Base-by-base conservation (phyloP, 2,329 filamentous ascomycete species). In the Xylaria sp. region DNA sequence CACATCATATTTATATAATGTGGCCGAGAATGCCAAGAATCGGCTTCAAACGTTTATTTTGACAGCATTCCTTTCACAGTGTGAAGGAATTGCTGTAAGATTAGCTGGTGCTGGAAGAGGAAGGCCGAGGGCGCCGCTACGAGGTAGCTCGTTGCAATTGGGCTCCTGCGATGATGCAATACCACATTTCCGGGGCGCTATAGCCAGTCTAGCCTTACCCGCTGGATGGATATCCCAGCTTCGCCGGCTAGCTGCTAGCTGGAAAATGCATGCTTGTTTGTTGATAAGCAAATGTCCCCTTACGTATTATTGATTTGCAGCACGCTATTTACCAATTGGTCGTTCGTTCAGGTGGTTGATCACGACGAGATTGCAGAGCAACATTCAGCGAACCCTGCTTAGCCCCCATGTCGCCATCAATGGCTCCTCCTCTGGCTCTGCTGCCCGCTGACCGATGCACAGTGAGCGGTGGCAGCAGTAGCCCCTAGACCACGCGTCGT, bases 111-210 rank as follows among this genome's bases (percentile, higher is more conserved):
- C 69, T 69, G 15, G 59, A 69, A 66, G 60, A 69, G 69, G 69
- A 71, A 71, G 69, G 69, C 34, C 59, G 66, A 58, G 18, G 41
- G 52, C 56, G 31, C 41, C 55, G 59, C 64, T 65, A 54, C 25
- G 41, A 48, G 34, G 57, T 64, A 60, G 68, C 61, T 60, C 58
- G 48, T 67, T 64, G 60, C 61, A 61, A 59, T 54, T 52, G 37
- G 41, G 57, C 41, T 64, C 64, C 62, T 62, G 37, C 56, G 56
- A 69, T 70, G 69, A 66, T 70, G 69, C 69, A 70, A 69, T 70
- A 15, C 51, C 23, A 50, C 66, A 54, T 28, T 54, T 52, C 13
- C 25, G 50, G 56, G 55, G 34, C 50, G 34, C 55, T 57, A 66
- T 37, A 13, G 39, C 28, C 9, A 31, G 59, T 15, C 50, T 25